Evolutionary conservation across 2,329 filamentous ascomycete species (phyloP), one percentile per base, ranked within the genome.

Genomic region (Cladophialophora immunda): DNA sequence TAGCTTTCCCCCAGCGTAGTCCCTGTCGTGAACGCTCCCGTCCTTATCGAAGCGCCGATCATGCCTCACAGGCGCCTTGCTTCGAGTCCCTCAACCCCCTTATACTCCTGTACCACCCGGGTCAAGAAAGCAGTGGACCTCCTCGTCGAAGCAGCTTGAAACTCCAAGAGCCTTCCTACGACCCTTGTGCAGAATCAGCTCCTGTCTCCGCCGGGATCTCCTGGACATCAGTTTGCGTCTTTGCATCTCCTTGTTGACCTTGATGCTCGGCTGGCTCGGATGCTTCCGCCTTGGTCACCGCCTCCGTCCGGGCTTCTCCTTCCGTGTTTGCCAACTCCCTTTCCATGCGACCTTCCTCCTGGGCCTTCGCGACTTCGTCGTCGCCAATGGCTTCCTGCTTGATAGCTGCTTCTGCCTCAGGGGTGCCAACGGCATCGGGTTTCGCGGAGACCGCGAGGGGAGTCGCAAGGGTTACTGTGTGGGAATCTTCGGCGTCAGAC

Each of bases 331-430:
- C 69, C 64, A 70, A 68, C 64, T 71, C 66, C 50, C 65, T 66
- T 64, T 77, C 74, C 36, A 70, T 63, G 3, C 70, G 67, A 7
- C 71, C 75, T 71, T 78, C 76, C 69, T 78, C 73, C 58, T 78
- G 76, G 15, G 75, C 73, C 36, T 71, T 69, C 13, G 66, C 67
- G 7, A 67, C 63, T 53, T 72, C 74, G n/a, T 74, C 67, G 34
- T 75, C 73, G 9, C 70, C 60, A 32, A 64, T 38, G 17, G 69
- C 56, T 65, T 75, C 75, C 34, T 72, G 67, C 30, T 72, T 71
- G 57, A 73, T 59, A 9, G 68, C 72, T 27, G 62, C 59, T 72
- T 61, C 71, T 11, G 66, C 29, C 1, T 30, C 52, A 13, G 55
- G 57, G 13, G 64, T 50, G 6, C 34, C 67, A 22, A 34, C 53